phyloP scores from a whole-genome alignment of 176 grass and related monocot genomes.

The Paspalum notatum region DNA sequence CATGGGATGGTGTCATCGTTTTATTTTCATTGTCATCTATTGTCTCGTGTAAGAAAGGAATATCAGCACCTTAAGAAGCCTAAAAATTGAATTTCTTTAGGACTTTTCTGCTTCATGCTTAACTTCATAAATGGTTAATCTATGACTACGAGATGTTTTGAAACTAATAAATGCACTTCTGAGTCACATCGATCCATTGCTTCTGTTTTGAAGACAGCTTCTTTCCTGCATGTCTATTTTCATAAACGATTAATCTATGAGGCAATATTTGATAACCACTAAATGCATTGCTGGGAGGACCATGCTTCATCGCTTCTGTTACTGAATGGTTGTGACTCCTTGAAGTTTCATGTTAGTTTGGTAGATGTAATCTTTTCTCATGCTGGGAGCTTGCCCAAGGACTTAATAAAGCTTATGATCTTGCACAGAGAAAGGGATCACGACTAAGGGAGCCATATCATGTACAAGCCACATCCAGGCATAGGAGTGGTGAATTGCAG shows the following conservation, averaged over 20 bases:
- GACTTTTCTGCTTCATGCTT: background rate
- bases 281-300: slow-evolving; percentile 1
- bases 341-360: slow-evolving; percentile 8
- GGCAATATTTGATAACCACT: background rate
- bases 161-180: slow-evolving; percentile 18
- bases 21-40: background rate
- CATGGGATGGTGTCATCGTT: background rate
- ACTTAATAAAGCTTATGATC: slow-evolving; percentile 32
- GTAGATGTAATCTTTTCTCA: slow-evolving; percentile 21
- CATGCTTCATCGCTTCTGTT: slow-evolving; percentile 23
- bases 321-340: slow-evolving; percentile 1
- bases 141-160: background rate
- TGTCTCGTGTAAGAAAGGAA: slow-evolving; percentile 1
- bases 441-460: slow-evolving; percentile 59
- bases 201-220: background rate
- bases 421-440: slow-evolving; percentile 86
- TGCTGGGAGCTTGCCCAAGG: slow-evolving; percentile 31
- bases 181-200: background rate
- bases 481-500: slow-evolving; percentile 74
- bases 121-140: slow-evolving; percentile 7
- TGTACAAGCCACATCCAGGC: slow-evolving; percentile 49
- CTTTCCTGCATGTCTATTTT: background rate
- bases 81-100: slow-evolving; percentile 22
- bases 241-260: background rate
- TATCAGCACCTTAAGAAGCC: background rate